Evolutionary conservation across 2,329 filamentous ascomycete genomes (phyloP).

Genomic region (Exophiala bonariae): DNA sequence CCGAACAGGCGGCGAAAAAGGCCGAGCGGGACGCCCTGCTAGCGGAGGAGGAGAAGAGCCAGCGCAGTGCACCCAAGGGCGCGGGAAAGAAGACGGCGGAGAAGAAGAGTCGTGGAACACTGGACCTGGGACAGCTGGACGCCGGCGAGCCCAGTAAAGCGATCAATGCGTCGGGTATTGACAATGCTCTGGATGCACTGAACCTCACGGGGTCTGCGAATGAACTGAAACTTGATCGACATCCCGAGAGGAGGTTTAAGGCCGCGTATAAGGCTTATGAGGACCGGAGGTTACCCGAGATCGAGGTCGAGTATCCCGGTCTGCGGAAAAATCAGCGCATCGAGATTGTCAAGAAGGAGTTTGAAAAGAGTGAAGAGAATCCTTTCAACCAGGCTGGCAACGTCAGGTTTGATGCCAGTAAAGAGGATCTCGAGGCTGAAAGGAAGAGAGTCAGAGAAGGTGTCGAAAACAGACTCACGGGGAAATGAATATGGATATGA

Average conservation of each 20-base stretch:
- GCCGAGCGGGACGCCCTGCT: constrained; percentile 84
- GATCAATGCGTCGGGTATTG: constrained; percentile 83
- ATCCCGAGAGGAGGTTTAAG: constrained; percentile 84
- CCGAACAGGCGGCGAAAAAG: constrained; percentile 81
- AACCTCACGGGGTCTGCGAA: constrained; percentile 61
- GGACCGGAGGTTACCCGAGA: constrained; percentile 77
- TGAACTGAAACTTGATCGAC: constrained; percentile 74
- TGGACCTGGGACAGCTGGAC: constrained; percentile 60
- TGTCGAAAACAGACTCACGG: constrained; percentile 68
- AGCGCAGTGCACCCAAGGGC: constrained; percentile 61
- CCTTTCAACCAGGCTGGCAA: constrained; percentile 81
- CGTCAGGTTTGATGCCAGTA: constrained; percentile 73
- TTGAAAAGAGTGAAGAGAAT: constrained; percentile 91
- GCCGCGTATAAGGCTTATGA: constrained; percentile 83
- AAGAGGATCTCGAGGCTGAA: constrained; percentile 71
- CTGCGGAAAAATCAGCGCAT: constrained; percentile 81
- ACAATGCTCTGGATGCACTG: constrained; percentile 88
- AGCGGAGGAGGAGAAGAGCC: constrained; percentile 75
- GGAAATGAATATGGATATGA: no score
- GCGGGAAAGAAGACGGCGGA: constrained; percentile 51
- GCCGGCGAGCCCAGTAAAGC: constrained; percentile 48
- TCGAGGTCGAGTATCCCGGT: constrained; percentile 79
- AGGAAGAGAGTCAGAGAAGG: constrained; percentile 67
- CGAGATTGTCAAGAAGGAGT: constrained; percentile 84
- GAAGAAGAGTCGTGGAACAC: constrained; percentile 62